These are phyloP conservation scores for Leccinum variicolor DNA, from an alignment of 768 basidiomycete genomes.

Conservation along the genomic window DNA sequence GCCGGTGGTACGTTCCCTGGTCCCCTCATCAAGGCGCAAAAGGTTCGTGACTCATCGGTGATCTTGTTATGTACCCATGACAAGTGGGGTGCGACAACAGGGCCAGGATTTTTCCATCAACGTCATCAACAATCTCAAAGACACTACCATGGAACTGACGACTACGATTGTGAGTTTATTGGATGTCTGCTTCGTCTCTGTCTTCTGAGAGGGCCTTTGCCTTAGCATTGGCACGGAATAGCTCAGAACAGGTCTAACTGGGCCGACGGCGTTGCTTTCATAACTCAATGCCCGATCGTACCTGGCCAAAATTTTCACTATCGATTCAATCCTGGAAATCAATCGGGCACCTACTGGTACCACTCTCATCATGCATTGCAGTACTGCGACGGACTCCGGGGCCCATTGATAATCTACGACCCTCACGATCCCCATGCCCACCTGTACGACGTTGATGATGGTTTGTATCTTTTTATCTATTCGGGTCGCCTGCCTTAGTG, in stretches of 20 bases:
- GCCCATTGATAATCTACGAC: constrained; percentile 45
- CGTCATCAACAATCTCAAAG: constrained; percentile 32
- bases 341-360: constrained; percentile 50
- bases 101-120: constrained; percentile 35
- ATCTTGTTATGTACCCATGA: neutral
- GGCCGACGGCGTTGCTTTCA: constrained; percentile 39
- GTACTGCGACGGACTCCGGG: constrained; percentile 42
- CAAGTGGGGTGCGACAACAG: constrained; percentile 17
- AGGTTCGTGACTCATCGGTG: constrained; percentile 23
- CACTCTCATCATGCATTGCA: constrained; percentile 41
- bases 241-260: constrained; percentile 32
- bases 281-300: constrained; percentile 46
- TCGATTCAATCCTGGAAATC: constrained; percentile 35
- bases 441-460: constrained; percentile 47
- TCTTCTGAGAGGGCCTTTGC: neutral
- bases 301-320: constrained; percentile 39
- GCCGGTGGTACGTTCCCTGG: constrained; percentile 48
- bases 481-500: neutral
- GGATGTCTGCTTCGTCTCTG: neutral
- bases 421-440: constrained; percentile 38
- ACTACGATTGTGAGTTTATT: constrained; percentile 35
- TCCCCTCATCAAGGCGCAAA: constrained; percentile 43
- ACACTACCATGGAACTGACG: constrained; percentile 31
- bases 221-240: constrained; percentile 35
- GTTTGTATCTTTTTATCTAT: constrained; percentile 19